phyloP scores from a whole-genome alignment of 2,329 filamentous ascomycete species.

The Claviceps sorghi region DNA sequence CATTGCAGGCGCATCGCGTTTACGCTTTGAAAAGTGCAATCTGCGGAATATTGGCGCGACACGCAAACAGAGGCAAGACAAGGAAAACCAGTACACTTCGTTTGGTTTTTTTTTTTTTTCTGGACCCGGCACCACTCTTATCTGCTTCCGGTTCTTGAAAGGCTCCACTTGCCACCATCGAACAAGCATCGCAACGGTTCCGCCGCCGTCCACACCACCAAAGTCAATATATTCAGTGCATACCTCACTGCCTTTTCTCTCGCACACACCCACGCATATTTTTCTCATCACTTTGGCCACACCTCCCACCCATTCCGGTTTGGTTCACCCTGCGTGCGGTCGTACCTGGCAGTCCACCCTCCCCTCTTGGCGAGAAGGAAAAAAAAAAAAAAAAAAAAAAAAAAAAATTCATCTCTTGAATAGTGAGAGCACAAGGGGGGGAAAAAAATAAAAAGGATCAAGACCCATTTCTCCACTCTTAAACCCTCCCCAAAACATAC shows the following conservation, averaged over 20 bases:
- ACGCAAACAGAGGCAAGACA: constrained; percentile 7
- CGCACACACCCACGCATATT: constrained; percentile 4
- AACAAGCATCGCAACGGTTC: constrained; percentile 12
- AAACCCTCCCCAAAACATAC: constrained; percentile 30
- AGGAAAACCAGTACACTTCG: constrained; percentile 7
- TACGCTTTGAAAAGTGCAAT: constrained; percentile 3
- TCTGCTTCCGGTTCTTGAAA: constrained; percentile 14
- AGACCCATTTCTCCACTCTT: constrained; percentile 31
- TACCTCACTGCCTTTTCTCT: neutral
- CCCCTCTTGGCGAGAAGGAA: constrained; percentile 16
- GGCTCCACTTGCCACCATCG: constrained; percentile 12
- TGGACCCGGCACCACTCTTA: constrained; percentile 11
- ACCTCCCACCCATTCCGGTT: constrained; percentile 16
- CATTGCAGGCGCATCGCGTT: constrained; percentile 9
- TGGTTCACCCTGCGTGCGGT: constrained; percentile 9
- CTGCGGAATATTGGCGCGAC: constrained; percentile 6
- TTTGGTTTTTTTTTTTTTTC: constrained; percentile 10
- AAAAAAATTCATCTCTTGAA: constrained; percentile 11
- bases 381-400: constrained; percentile 22
- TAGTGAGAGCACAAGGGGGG: constrained; percentile 2
- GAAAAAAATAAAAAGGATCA: constrained; percentile 26
- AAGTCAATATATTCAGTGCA: constrained; percentile 4
- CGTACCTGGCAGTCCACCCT: constrained; percentile 11
- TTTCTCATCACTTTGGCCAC: constrained; percentile 5
- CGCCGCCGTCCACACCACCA: constrained; percentile 9